phyloP scores from a whole-genome alignment of 1,284 basidiomycete genomes.

The Entoloma clypeatum region DNA sequence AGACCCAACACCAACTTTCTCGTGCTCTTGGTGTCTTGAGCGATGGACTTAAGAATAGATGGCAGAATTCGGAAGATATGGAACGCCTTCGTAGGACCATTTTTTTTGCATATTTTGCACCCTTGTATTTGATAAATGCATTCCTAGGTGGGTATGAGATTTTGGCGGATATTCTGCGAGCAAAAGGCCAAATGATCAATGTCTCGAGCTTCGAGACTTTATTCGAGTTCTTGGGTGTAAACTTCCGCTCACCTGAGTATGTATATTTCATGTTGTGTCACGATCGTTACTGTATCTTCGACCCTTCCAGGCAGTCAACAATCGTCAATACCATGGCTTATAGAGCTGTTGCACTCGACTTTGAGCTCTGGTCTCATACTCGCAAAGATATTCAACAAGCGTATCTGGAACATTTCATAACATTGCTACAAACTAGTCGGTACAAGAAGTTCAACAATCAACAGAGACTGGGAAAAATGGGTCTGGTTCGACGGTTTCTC shows the following conservation, averaged over 20 bases:
- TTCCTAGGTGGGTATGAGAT: slow-evolving; percentile 82
- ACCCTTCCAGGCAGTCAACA: slow-evolving; percentile 60
- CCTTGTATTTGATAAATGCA: slow-evolving; percentile 1
- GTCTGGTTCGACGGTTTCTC: slow-evolving; percentile 72
- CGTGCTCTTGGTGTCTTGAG: slow-evolving; percentile 69
- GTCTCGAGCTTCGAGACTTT: slow-evolving; percentile 73
- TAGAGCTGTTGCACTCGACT: slow-evolving; percentile 80
- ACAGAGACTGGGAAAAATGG: slow-evolving; percentile 66
- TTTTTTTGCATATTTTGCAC: slow-evolving; percentile 13
- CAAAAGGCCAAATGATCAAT: slow-evolving; percentile 75
- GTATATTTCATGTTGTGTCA: slow-evolving; percentile 24
- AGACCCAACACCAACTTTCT: slow-evolving; percentile 74
- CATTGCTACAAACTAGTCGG: slow-evolving; percentile 68
- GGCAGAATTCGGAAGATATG: slow-evolving; percentile 93
- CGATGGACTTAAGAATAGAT: slow-evolving; percentile 77
- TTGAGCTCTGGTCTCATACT: slow-evolving; percentile 84
- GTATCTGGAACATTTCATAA: slow-evolving; percentile 79
- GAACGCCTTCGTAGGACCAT: slow-evolving; percentile 77
- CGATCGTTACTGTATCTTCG: slow-evolving; percentile 3
- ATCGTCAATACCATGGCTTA: slow-evolving; percentile 84
- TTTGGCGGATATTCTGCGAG: slow-evolving; percentile 69
- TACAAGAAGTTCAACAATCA: slow-evolving; percentile 72
- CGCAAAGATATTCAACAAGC: slow-evolving; percentile 65
- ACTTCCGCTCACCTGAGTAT: slow-evolving; percentile 77
- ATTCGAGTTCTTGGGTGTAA: slow-evolving; percentile 82